phyloP scores from a whole-genome alignment of 768 basidiomycete genomes.

The Mycena leptocephala region DNA sequence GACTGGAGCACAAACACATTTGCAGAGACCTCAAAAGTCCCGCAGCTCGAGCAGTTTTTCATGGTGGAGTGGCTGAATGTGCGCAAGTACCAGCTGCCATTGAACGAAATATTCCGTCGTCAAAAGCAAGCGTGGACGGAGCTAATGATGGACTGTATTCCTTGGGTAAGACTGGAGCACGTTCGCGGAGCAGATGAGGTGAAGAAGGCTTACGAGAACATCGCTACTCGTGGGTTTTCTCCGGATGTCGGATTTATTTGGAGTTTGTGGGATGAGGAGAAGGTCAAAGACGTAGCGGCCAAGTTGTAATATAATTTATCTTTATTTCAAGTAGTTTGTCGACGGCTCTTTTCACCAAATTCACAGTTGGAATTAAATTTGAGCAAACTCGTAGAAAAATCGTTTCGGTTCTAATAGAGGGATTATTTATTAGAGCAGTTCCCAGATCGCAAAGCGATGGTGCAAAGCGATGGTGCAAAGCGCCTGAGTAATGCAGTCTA shows the following conservation, averaged over 20 bases:
- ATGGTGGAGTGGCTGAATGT: conserved; percentile 79
- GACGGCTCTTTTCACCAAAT: no score
- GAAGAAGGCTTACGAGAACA: conserved; percentile 62
- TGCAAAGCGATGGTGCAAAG: no score
- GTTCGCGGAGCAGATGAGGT: conserved; percentile 65
- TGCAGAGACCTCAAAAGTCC: conserved; percentile 29
- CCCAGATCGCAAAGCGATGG: no score
- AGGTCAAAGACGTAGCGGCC: neutral
- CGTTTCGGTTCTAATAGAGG: no score
- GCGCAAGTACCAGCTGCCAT: conserved; percentile 64
- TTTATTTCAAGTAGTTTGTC: no score
- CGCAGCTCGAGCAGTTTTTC: conserved; percentile 70
- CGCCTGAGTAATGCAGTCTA: no score
- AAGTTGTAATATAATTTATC: conserved; percentile 28
- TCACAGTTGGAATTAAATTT: no score
- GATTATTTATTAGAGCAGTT: no score
- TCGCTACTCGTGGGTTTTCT: conserved; percentile 63
- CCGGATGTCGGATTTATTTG: conserved; percentile 74
- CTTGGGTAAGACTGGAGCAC: conserved; percentile 71
- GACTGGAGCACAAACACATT: conserved; percentile 60
- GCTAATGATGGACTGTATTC: conserved; percentile 69
- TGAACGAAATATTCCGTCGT: conserved; percentile 62
- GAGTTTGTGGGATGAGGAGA: conserved; percentile 72
- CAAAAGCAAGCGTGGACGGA: conserved; percentile 74
- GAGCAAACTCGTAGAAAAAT: no score